These are phyloP conservation scores for Neoscytalidium dimidiatum DNA, from an alignment of 2,329 filamentous ascomycete genomes.

Conservation along the genomic window DNA sequence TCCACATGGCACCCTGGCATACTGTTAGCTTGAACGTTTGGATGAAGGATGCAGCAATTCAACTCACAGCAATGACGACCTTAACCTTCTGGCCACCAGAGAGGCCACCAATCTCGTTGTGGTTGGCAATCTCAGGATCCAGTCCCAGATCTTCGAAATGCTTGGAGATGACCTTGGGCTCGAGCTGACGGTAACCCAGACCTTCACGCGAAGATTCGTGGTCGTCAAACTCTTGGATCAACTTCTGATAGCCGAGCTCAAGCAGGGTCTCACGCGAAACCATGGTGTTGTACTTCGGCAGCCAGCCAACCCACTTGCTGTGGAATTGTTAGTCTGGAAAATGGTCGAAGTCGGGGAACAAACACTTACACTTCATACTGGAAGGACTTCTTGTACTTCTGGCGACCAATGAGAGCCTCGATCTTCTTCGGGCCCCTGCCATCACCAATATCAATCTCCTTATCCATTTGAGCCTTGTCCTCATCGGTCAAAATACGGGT, in stretches of 20 bases:
- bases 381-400: conserved; percentile 99
- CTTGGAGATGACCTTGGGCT: conserved; percentile 92
- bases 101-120: conserved; percentile 95
- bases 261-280: conserved; percentile 89
- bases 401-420: conserved; percentile 88
- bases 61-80: conserved; percentile 77
- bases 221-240: conserved; percentile 97
- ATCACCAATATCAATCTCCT: conserved; percentile 79
- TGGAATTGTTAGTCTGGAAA: conserved; percentile 30
- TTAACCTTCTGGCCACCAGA: conserved; percentile 99
- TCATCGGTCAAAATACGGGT: conserved; percentile 84
- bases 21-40: conserved; percentile 64
- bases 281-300: conserved; percentile 92
- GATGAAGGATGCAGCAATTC: conserved; percentile 46
- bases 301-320: conserved; percentile 82
- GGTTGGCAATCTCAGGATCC: conserved; percentile 96
- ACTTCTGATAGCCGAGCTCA: conserved; percentile 84
- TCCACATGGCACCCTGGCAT: conserved; percentile 62
- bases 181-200: conserved; percentile 90
- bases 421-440: conserved; percentile 76
- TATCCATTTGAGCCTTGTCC: conserved; percentile 90
- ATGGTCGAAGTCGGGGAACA: too few relatives aligned
- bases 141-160: conserved; percentile 97
- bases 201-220: conserved; percentile 98
- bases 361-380: conserved; percentile 84